These are phyloP conservation scores for Cyclostephanos invisitatus DNA, from an alignment of 108 stramenopile genomes.

Conservation along the genomic window DNA sequence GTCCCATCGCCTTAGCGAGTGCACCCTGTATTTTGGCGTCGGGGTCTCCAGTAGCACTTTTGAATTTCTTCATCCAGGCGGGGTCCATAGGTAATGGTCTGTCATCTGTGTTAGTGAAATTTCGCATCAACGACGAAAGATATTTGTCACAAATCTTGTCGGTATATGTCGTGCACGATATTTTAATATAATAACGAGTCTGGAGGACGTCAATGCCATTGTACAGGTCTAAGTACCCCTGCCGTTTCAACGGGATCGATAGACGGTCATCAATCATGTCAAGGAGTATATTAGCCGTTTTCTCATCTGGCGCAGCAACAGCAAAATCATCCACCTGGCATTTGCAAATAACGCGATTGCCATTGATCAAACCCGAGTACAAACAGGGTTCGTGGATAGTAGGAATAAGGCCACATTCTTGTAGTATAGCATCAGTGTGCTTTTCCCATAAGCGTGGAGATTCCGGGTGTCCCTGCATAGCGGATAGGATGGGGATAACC, in stretches of 20 bases:
- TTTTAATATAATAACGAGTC: not conserved
- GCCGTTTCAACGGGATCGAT: not conserved
- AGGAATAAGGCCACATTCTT: conserved; percentile 1
- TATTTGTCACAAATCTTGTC: not conserved
- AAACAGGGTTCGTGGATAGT: conserved; percentile 19
- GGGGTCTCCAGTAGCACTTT: not conserved
- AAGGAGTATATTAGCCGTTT: no score
- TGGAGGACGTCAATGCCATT: not conserved
- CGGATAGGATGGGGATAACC: not conserved
- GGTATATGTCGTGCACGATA: not conserved
- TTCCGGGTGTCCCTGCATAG: conserved; percentile 31
- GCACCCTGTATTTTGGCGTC: not conserved
- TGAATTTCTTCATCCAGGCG: not conserved
- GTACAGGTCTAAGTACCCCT: not conserved
- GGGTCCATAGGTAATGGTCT: not conserved
- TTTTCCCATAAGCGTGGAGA: conserved; percentile 23
- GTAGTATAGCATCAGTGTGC: conserved; percentile 9
- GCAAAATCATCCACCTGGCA: conserved; percentile 1
- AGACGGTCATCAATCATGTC: no score
- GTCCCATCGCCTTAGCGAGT: not conserved
- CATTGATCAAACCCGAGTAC: conserved; percentile 8
- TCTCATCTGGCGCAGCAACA: not conserved
- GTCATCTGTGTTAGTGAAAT: not conserved
- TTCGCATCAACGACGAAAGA: not conserved
- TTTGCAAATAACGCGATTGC: conserved; percentile 5